phyloP scores from a whole-genome alignment of 345 rosid genomes.

The Salix udensis region DNA sequence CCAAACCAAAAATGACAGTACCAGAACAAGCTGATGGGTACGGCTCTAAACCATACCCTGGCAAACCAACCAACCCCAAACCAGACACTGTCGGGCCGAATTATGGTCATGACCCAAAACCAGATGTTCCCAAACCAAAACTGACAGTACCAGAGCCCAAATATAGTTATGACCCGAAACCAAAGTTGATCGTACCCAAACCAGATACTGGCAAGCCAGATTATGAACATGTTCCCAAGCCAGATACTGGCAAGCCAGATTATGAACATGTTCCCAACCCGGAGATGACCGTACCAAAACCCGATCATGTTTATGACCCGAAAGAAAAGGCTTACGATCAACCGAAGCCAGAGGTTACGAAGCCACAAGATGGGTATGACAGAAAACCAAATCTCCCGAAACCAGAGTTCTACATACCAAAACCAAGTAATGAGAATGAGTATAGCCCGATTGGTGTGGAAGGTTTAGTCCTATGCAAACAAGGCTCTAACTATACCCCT shows the following conservation, averaged over 20 bases:
- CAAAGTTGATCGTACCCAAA: neutral
- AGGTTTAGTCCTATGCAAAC: constrained; percentile 13
- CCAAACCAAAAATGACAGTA: too few species aligned
- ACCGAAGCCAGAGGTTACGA: neutral
- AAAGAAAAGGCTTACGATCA: neutral
- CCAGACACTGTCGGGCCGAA: neutral
- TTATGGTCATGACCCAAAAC: neutral
- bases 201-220: neutral
- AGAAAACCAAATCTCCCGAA: neutral
- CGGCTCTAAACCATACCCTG: too few species aligned
- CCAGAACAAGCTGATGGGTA: too few species aligned
- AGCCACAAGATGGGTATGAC: neutral
- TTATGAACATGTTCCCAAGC: neutral
- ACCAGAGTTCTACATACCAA: neutral
- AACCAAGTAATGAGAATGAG: neutral
- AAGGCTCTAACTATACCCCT: constrained; percentile 8
- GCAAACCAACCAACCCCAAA: neutral
- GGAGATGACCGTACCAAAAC: neutral
- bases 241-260: neutral
- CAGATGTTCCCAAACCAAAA: neutral
- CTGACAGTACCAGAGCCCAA: neutral
- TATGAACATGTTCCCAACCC: neutral
- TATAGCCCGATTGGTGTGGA: neutral
- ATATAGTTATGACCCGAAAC: neutral
- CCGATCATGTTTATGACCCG: neutral